These are phyloP conservation scores for Achaetomiella virescens DNA, from an alignment of 495 filamentous ascomycete genomes.

Conservation along the genomic window DNA sequence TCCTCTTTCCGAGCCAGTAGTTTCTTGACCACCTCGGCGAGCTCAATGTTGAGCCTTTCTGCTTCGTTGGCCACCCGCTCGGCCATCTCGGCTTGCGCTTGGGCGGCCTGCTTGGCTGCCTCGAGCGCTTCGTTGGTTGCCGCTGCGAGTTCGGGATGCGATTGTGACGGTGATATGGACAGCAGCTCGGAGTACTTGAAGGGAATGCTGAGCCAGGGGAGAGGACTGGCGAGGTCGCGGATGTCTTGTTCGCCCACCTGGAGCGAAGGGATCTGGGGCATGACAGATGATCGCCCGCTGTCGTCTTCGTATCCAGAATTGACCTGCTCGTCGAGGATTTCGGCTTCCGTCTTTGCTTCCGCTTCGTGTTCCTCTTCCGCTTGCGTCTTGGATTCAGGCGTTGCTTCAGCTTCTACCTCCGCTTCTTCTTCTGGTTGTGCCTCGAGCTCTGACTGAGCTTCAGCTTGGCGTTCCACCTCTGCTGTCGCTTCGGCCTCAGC, in stretches of 20 bases:
- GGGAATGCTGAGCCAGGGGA: constrained; percentile 3
- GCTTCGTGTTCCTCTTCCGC: neutral
- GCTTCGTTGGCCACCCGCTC: constrained; percentile 35
- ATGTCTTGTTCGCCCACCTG: neutral
- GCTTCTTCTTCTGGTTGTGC: neutral
- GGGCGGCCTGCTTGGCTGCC: constrained; percentile 12
- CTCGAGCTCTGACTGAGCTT: neutral
- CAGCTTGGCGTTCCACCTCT: neutral
- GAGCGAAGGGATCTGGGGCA: neutral
- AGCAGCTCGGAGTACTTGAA: constrained; percentile 8
- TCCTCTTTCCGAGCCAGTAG: constrained; percentile 44
- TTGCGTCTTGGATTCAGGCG: neutral
- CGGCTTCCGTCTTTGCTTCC: neutral
- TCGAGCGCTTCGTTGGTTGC: constrained; percentile 27
- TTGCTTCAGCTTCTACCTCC: neutral
- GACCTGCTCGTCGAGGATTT: neutral
- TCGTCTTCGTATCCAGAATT: neutral
- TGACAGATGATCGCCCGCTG: neutral
- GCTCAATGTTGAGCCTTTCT: constrained; percentile 33
- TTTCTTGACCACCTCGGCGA: constrained; percentile 32
- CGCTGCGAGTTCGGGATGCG: constrained; percentile 12
- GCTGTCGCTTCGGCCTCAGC: constrained; percentile 9
- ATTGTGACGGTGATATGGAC: neutral
- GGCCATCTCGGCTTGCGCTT: constrained; percentile 20
- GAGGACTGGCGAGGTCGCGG: constrained; percentile 2